Percentiles rank a stretch among this genome's conserved stretches.
Conservation (phyloP, 495 filamentous ascomycete species). For the Glutinoglossum americanum region DNA sequence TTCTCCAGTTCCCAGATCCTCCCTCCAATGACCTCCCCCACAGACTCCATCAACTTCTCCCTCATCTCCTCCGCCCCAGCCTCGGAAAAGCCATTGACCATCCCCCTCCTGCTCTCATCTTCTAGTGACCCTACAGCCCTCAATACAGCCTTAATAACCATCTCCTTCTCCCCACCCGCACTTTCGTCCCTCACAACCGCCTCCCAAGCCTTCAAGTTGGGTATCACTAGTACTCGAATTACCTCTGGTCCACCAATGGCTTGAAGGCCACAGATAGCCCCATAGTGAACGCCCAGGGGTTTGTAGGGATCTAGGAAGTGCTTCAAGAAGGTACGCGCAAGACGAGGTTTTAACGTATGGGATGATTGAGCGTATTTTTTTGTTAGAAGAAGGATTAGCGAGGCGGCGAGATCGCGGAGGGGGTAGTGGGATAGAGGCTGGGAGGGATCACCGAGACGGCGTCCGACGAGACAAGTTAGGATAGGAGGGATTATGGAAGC, state of each 20-base stretch:
- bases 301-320: conserved; percentile 68
- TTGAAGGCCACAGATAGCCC: conserved; percentile 57
- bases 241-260: conserved; percentile 57
- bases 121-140: neutral
- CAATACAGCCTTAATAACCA: neutral
- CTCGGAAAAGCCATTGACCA: too few relatives aligned
- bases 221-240: conserved; percentile 58
- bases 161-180: neutral
- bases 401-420: conserved; percentile 66
- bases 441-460: conserved; percentile 41
- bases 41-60: conserved; percentile 16
- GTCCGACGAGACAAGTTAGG: conserved; percentile 75
- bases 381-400: conserved; percentile 49
- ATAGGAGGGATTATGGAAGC: conserved; percentile 72
- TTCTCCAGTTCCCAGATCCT: conserved; percentile 11
- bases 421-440: conserved; percentile 38
- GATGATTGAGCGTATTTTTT: conserved; percentile 55
- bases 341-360: conserved; percentile 56
- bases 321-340: conserved; percentile 82
- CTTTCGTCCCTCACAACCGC: conserved; percentile 45
- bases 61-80: conserved; percentile 14
- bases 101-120: neutral
- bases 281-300: conserved; percentile 63
- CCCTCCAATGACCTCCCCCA: conserved; percentile 8
- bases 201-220: conserved; percentile 61